Conservation (phyloP, 306 rosid genomes). For the Corylus avellana region DNA sequence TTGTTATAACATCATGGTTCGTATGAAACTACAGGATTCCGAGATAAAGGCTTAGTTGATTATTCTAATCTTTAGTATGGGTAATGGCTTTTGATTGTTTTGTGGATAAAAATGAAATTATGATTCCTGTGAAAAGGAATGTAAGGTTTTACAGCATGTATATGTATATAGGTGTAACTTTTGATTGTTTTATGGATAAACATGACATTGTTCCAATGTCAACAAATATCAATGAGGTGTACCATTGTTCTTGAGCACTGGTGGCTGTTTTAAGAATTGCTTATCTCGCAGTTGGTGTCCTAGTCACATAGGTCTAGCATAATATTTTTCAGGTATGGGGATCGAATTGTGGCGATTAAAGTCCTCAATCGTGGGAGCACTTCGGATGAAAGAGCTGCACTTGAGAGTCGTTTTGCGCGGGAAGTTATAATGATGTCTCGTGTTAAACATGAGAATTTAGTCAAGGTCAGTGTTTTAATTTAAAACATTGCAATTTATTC, state of each 20-base stretch:
- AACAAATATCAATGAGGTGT: neutral
- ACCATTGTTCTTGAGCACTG: slow-evolving; percentile 7
- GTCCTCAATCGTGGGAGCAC: slow-evolving; percentile 88
- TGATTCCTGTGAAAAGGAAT: slow-evolving; percentile 5
- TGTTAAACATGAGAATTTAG: slow-evolving; percentile 92
- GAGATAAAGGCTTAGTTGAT: neutral
- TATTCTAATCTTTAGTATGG: neutral
- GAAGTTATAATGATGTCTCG: slow-evolving; percentile 98
- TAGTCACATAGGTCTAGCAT: slow-evolving; percentile 36
- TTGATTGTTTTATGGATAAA: slow-evolving; percentile 4
- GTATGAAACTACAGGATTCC: neutral
- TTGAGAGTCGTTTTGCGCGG: slow-evolving; percentile 85
- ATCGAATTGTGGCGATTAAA: slow-evolving; percentile 83
- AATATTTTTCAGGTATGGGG: slow-evolving; percentile 68
- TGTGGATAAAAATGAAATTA: slow-evolving; percentile 11
- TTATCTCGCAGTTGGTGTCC: slow-evolving; percentile 28
- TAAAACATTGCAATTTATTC: neutral
- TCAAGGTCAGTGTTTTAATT: slow-evolving; percentile 58
- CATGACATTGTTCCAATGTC: neutral
- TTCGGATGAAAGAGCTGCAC: slow-evolving; percentile 70
- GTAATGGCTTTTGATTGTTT: neutral
- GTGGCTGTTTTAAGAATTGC: slow-evolving; percentile 7
- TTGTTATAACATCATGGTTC: neutral
- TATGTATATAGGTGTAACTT: slow-evolving; percentile 6
- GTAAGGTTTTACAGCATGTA: neutral